Evolutionary conservation across 306 rosid genomes (phyloP), one percentile per base, ranked within the genome.

Genomic region (Gleditsia sinensis): DNA sequence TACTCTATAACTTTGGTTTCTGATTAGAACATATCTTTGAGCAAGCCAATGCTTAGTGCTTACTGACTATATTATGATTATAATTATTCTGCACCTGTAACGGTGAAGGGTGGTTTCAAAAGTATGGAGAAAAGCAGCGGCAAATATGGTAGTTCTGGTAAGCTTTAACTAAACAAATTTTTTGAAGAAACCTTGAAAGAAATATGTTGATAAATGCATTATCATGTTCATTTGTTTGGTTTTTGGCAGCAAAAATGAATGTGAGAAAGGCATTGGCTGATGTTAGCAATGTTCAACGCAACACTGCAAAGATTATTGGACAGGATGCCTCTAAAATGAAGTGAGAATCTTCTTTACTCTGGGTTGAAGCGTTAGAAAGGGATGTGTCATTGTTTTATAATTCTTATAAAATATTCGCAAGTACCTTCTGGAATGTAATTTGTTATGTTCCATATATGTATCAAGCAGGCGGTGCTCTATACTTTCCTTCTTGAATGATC

Each of bases 261-360:
- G 66, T 56, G 77, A 88, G 97, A 69, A 91, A 78, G 82, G 88
- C 97, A 68, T 69, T 91, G 83, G 85, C 88, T 48, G 97, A 94
- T 80, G 88, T 94, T 32, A 89, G 94, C 88, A 94, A 94, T 76
- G 75, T 65, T 34, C 80, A 75, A 60, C 77, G 75, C 66, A 85
- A 67, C 78, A 76, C 86, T 74, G 78, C 79, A 0, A 82, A 72
- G 81, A 72, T 67, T 64, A 37, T 50, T 50, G 56, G 60, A 42
- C 81, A 45, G 46, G 74, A 67, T 45, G 69, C 77, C 86, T 88
- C 84, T 17, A 89, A 85, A 82, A 75, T 48, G 39, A 83, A 72
- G 98, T 93, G 77, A 90, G 97, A 77, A 60, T 80, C 62, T 56
- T 75, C 63, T 67, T 50, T 58, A 33, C 62, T 33, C 37, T 58